Evolutionary conservation across 2,329 filamentous ascomycete genomes (phyloP).

Genomic region (Chrysosporium keratinophilum): DNA sequence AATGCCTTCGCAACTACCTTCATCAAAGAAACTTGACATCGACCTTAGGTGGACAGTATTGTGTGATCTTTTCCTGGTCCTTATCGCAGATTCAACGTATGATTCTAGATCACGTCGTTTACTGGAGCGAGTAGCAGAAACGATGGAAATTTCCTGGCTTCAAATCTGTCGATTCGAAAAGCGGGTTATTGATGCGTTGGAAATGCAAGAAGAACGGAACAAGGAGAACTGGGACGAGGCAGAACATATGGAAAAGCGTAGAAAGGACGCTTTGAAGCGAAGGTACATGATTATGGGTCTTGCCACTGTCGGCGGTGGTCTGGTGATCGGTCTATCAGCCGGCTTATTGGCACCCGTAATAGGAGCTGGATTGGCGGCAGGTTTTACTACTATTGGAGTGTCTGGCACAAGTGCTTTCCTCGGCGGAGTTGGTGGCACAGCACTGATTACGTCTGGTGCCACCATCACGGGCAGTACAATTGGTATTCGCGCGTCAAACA

Average conservation of each 20-base stretch:
- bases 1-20: conserved; percentile 70
- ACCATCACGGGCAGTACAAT: conserved; percentile 80
- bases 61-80: conserved; percentile 85
- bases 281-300: conserved; percentile 93
- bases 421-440: conserved; percentile 82
- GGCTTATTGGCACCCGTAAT: conserved; percentile 88
- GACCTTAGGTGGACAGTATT: conserved; percentile 94
- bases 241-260: conserved; percentile 76
- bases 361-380: conserved; percentile 82
- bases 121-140: conserved; percentile 69
- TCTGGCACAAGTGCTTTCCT: conserved; percentile 81
- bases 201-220: conserved; percentile 91
- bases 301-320: conserved; percentile 84
- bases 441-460: conserved; percentile 82
- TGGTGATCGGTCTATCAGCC: conserved; percentile 91
- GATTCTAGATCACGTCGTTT: conserved; percentile 78
- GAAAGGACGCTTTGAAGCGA: conserved; percentile 69
- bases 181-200: conserved; percentile 86
- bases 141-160: conserved; percentile 73
- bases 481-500: conserved; percentile 71
- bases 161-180: conserved; percentile 97
- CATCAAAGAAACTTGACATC: conserved; percentile 78
- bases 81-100: conserved; percentile 94
- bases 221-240: conserved; percentile 98
- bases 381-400: conserved; percentile 90